Conservation (phyloP, 2,329 filamentous ascomycete genomes). For the Coniochaeta sp. region DNA sequence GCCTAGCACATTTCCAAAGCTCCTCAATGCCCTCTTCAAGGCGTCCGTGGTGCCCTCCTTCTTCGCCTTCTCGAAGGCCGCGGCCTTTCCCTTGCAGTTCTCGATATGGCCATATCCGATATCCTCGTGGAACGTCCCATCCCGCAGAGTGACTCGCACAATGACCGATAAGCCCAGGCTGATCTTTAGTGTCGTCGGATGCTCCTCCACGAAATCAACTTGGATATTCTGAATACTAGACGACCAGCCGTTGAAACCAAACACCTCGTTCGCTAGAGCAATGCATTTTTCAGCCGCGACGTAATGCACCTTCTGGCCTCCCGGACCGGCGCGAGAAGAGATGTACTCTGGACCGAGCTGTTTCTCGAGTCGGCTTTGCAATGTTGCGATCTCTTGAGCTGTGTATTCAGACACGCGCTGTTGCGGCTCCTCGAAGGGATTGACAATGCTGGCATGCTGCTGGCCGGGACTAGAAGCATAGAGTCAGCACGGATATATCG, state of each 20-base stretch:
- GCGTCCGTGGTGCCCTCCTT: constrained; percentile 96
- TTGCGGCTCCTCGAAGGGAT: constrained; percentile 73
- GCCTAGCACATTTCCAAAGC: constrained; percentile 93
- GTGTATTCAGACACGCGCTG: constrained; percentile 73
- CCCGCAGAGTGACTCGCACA: constrained; percentile 79
- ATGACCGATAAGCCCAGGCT: constrained; percentile 84
- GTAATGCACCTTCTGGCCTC: constrained; percentile 84
- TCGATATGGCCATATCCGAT: constrained; percentile 95
- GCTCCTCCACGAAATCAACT: constrained; percentile 92
- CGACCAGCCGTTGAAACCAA: constrained; percentile 97
- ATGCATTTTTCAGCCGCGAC: constrained; percentile 96
- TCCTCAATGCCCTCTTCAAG: constrained; percentile 80
- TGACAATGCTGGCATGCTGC: constrained; percentile 54
- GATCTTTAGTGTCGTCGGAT: constrained; percentile 68
- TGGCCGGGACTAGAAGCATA: constrained; percentile 52
- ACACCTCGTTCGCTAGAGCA: constrained; percentile 87
- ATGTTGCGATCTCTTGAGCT: constrained; percentile 79
- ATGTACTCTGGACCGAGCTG: constrained; percentile 96
- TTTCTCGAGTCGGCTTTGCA: constrained; percentile 81
- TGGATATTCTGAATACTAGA: constrained; percentile 92
- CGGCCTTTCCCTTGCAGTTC: constrained; percentile 90
- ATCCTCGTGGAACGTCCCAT: constrained; percentile 97
- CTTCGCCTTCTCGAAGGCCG: constrained; percentile 96
- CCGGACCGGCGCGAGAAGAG: constrained; percentile 75
- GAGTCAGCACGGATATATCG: constrained; percentile 2